Evolutionary conservation across 495 filamentous ascomycete genomes (phyloP).

Genomic region (Penicillium pancosmium): DNA sequence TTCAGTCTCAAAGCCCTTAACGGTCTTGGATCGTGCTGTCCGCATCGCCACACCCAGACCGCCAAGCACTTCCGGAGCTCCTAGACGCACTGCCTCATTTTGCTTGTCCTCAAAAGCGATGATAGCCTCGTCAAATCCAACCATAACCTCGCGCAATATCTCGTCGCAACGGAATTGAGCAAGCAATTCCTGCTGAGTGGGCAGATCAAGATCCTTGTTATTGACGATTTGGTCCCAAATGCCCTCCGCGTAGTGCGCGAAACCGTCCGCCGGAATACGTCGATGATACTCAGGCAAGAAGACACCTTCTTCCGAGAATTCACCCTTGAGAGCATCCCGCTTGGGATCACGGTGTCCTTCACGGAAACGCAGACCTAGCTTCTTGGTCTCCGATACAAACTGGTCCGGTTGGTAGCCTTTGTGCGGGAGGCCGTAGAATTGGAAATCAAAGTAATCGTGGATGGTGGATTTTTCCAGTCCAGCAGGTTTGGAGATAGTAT

Average conservation of each 20-base stretch:
- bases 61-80: constrained; percentile 70
- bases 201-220: constrained; percentile 96
- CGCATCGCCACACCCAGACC: constrained; percentile 79
- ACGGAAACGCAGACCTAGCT: constrained; percentile 78
- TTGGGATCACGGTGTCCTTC: constrained; percentile 71
- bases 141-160: constrained; percentile 82
- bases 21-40: constrained; percentile 65
- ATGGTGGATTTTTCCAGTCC: constrained; percentile 88
- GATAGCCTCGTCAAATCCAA: constrained; percentile 81
- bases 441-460: constrained; percentile 97
- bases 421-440: constrained; percentile 92
- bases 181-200: constrained; percentile 94
- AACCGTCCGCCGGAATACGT: constrained; percentile 93
- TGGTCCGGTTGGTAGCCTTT: constrained; percentile 96
- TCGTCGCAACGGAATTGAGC: constrained; percentile 98
- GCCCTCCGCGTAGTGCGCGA: constrained; percentile 87
- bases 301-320: constrained; percentile 77
- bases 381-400: constrained; percentile 78
- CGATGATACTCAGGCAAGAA: constrained; percentile 95
- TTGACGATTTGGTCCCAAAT: constrained; percentile 98
- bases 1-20: constrained; percentile 84
- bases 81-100: constrained; percentile 67
- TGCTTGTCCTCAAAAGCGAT: constrained; percentile 84
- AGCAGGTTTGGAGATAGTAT: constrained; percentile 83
- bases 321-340: constrained; percentile 51